phyloP scores from a whole-genome alignment of 2,329 filamentous ascomycete species.

The Aspergillus ochraceus region DNA sequence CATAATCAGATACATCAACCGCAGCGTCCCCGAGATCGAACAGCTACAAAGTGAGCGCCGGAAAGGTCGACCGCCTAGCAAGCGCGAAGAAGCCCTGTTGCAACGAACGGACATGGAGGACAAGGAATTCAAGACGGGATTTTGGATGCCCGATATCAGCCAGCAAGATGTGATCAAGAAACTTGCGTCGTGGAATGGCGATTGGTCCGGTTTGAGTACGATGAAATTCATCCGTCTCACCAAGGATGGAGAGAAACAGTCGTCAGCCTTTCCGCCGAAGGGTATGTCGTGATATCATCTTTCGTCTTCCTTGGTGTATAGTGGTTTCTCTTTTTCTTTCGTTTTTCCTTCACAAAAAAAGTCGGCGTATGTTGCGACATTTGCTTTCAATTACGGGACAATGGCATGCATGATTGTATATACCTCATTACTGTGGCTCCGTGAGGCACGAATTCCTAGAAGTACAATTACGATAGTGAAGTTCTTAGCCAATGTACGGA shows the following conservation, averaged over 20 bases:
- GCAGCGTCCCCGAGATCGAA: slow-evolving; percentile 38
- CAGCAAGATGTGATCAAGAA: slow-evolving; percentile 63
- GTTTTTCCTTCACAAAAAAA: slow-evolving; percentile 16
- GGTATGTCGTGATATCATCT: slow-evolving; percentile 46
- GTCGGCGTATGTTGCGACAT: not conserved
- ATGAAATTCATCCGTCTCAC: slow-evolving; percentile 76
- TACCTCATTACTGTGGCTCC: not conserved
- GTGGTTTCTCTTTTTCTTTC: slow-evolving; percentile 5
- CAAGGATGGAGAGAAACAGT: slow-evolving; percentile 61
- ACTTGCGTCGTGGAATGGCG: slow-evolving; percentile 74
- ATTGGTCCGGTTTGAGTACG: slow-evolving; percentile 76
- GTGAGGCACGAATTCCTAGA: not conserved
- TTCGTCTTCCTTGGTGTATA: slow-evolving; percentile 5
- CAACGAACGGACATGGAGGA: slow-evolving; percentile 69
- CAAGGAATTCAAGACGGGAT: slow-evolving; percentile 79
- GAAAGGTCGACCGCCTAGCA: slow-evolving; percentile 74
- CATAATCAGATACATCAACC: slow-evolving; percentile 36
- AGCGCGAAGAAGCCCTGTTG: slow-evolving; percentile 74
- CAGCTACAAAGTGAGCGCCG: slow-evolving; percentile 63
- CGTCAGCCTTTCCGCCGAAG: slow-evolving; percentile 78
- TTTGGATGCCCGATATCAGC: slow-evolving; percentile 75
- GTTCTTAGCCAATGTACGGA: too few relatives aligned
- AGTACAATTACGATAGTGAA: not conserved
- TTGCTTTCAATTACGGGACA: not conserved
- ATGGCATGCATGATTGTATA: slow-evolving; percentile 5